A percentile compares a stretch with the other conserved stretches of the same genome.
phyloP scores from a whole-genome alignment of 495 filamentous ascomycete genomes.

The Hypoxylon intermedium region DNA sequence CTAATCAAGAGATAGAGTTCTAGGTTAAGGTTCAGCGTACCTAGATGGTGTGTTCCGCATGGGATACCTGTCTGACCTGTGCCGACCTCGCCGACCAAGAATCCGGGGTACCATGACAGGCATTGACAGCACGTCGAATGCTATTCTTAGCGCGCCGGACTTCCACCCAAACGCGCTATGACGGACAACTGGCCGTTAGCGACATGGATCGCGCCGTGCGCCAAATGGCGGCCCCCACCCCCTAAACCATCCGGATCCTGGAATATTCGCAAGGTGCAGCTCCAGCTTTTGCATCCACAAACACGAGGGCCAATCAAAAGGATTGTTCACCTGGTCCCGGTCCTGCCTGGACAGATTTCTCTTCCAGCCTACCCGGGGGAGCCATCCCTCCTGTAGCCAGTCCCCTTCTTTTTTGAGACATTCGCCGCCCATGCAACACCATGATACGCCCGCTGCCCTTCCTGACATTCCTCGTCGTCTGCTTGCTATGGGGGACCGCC shows the following conservation, averaged over 20 bases:
- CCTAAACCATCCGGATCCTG: too few relatives aligned
- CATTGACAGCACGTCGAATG: constrained; percentile 16
- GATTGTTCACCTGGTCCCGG: not conserved
- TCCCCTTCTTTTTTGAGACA: constrained; percentile 4
- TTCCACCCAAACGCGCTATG: constrained; percentile 18
- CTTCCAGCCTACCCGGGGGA: constrained; percentile 44
- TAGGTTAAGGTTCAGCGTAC: too few relatives aligned
- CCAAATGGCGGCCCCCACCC: too few relatives aligned
- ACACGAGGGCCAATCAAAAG: constrained; percentile 25
- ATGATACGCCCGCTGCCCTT: constrained; percentile 27
- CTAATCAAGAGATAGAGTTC: too few relatives aligned
- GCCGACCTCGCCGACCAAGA: too few relatives aligned
- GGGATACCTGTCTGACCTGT: too few relatives aligned
- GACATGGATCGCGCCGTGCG: too few relatives aligned
- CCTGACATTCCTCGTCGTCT: constrained; percentile 22
- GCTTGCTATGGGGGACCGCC: constrained; percentile 46
- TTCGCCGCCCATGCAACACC: constrained; percentile 14
- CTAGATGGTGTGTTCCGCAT: too few relatives aligned
- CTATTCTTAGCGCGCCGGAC: constrained; percentile 4
- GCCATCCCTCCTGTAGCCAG: not conserved
- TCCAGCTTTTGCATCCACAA: constrained; percentile 31
- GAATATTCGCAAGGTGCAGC: too few relatives aligned
- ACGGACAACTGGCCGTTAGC: constrained; percentile 10
- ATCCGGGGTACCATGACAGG: constrained; percentile 27
- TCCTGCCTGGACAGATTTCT: constrained; percentile 4